These are phyloP conservation scores for Fusarium sp. DNA, from an alignment of 2,329 filamentous ascomycete species.

Conservation along the genomic window DNA sequence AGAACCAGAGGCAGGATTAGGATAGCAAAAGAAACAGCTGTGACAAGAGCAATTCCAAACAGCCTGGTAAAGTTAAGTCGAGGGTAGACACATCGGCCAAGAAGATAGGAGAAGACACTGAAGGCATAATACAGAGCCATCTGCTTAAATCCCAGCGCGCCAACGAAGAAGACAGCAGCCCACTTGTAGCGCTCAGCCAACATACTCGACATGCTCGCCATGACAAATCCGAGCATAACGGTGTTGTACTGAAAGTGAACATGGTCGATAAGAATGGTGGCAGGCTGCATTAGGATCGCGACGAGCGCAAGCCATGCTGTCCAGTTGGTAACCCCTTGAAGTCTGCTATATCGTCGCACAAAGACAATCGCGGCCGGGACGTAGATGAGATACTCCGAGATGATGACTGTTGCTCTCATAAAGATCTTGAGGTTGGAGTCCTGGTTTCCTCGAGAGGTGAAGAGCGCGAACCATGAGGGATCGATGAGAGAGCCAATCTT, in stretches of 20 bases:
- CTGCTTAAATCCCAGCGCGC: conserved; percentile 96
- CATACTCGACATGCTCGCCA: conserved; percentile 90
- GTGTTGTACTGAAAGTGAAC: conserved; percentile 99
- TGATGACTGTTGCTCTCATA: conserved; percentile 92
- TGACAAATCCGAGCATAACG: conserved; percentile 93
- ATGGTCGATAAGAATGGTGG: conserved; percentile 91
- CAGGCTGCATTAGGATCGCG: conserved; percentile 92
- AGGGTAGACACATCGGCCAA: conserved; percentile 87
- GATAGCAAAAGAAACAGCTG: conserved; percentile 76
- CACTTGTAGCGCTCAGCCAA: conserved; percentile 86
- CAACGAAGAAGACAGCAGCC: conserved; percentile 94
- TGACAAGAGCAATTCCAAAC: conserved; percentile 79
- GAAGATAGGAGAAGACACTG: conserved; percentile 88
- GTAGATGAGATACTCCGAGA: conserved; percentile 92
- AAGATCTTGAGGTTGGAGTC: conserved; percentile 87
- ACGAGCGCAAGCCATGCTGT: conserved; percentile 86
- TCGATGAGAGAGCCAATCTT: conserved; percentile 84
- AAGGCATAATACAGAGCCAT: conserved; percentile 99
- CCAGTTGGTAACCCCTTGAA: conserved; percentile 83
- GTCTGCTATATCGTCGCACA: conserved; percentile 80
- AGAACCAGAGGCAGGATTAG: conserved; percentile 81
- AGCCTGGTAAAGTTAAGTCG: conserved; percentile 75
- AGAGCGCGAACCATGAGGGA: conserved; percentile 87
- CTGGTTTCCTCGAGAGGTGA: conserved; percentile 83
- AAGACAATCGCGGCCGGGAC: conserved; percentile 89